Evolutionary conservation across 768 basidiomycete genomes (phyloP), one percentile per base, ranked within the genome.

Genomic region (Collybia nuda): DNA sequence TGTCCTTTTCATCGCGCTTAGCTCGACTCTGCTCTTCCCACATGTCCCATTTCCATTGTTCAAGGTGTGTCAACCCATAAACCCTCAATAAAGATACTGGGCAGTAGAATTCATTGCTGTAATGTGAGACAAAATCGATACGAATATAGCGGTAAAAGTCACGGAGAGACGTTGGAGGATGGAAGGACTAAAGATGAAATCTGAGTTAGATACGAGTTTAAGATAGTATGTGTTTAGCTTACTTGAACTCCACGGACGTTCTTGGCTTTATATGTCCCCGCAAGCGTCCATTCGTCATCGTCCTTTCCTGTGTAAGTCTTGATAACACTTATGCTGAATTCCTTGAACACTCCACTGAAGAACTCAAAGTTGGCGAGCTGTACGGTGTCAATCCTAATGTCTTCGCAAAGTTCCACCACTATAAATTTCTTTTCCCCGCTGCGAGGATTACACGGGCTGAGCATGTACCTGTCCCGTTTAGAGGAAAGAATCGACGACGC

Each of bases 311-410:
- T 78, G 56, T 88, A 88, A 7, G 86, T 90, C 57, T 95, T 97
- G 1, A 93, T 85, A 9, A 81, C 93, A 65, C 88, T 90, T 41
- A 98, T 85, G 4, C 79, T 79, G 54, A 98, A 88, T 49, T 96
- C 92, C 68, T 90, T 89, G 74, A 98, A 95, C 12, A 97, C 90
- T 1, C 95, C 94, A 56, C 89, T 92, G 70, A 98, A 99, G 73
- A 98, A 98, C 72, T 99, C 96, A 63, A 91, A 97, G 63, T 98
- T 96, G 51, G 94, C 95, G 15, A 99, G 73, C 65, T 98, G 94
- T 40, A 98, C 86, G 0, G 93, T 96, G 65, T 98, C 96, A 60
- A 98, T 94, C 40, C 92, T 76, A 55, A 99, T 93, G 65, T 98
- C 97, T 56, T 98, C 96, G 71, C 97, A 99, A 14, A 98, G 82